Evolutionary conservation across 176 grass and related monocot genomes (phyloP).

Genomic region (Oryza brachyantha): DNA sequence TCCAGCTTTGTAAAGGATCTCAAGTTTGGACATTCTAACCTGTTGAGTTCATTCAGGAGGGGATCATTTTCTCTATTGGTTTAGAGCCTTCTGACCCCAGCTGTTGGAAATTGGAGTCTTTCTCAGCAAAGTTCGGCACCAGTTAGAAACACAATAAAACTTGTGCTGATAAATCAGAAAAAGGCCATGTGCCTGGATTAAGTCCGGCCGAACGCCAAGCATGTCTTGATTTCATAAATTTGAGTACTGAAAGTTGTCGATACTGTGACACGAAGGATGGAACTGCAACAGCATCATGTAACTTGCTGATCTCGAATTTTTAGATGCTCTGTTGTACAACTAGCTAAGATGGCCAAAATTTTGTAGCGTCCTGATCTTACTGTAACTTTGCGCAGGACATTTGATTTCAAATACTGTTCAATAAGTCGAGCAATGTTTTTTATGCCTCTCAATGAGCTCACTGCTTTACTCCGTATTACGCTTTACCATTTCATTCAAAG

Average conservation of each 20-base stretch:
- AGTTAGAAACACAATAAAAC: conserved; percentile 32
- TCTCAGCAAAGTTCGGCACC: background rate
- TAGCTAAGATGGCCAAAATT: conserved; percentile 24
- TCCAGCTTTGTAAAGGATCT: conserved; percentile 16
- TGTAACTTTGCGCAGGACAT: background rate
- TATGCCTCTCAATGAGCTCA: background rate
- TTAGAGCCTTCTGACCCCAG: background rate
- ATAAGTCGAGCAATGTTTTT: conserved; percentile 5
- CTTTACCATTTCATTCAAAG: background rate
- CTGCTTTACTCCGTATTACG: background rate
- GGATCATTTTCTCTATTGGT: conserved; percentile 11
- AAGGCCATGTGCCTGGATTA: background rate
- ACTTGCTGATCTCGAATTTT: background rate
- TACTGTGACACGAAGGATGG: background rate
- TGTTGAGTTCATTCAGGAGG: background rate
- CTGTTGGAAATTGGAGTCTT: conserved; percentile 5
- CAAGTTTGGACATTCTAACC: background rate
- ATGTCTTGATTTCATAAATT: conserved; percentile 3
- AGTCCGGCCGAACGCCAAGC: background rate
- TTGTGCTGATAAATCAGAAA: background rate
- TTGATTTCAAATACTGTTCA: conserved; percentile 1
- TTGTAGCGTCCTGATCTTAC: conserved; percentile 21
- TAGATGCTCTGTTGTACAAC: conserved; percentile 19
- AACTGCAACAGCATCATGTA: background rate
- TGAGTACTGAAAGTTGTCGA: background rate